Conservation (phyloP, 2,329 filamentous ascomycete genomes). For the Cercospora janseana region DNA sequence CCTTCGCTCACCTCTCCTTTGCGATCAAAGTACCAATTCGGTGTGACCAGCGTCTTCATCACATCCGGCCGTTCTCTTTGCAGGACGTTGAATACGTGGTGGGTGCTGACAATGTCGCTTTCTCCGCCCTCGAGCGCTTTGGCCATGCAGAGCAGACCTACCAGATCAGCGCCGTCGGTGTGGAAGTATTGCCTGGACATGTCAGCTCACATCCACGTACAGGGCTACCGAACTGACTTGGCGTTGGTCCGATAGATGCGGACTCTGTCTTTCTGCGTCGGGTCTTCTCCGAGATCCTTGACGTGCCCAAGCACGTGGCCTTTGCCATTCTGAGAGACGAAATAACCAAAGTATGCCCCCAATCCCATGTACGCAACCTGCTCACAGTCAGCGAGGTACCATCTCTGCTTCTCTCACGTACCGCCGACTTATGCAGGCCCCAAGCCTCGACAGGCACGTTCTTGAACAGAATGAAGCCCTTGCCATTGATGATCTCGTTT, state of each 20-base stretch:
- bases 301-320: conserved; percentile 87
- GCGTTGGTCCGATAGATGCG: conserved; percentile 75
- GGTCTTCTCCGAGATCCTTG: conserved; percentile 81
- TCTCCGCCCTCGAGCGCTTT: conserved; percentile 78
- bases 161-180: conserved; percentile 76
- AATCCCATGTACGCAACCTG: conserved; percentile 75
- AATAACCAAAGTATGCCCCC: conserved; percentile 76
- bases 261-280: conserved; percentile 76
- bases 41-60: conserved; percentile 68
- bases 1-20: conserved; percentile 80
- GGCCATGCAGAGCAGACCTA: conserved; percentile 78
- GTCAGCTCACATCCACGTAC: neutral
- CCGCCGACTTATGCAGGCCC: conserved; percentile 74
- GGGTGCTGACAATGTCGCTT: conserved; percentile 74
- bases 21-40: conserved; percentile 89
- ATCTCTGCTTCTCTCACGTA: conserved; percentile 35
- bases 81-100: conserved; percentile 78
- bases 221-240: conserved; percentile 5
- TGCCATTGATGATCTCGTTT: conserved; percentile 70
- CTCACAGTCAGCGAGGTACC: neutral
- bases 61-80: conserved; percentile 75
- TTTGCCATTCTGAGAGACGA: conserved; percentile 78
- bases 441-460: conserved; percentile 73
- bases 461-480: conserved; percentile 88
- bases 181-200: conserved; percentile 81